Evolutionary conservation across 2,329 filamentous ascomycete genomes (phyloP).

Genomic region (Pyrenophora teres): DNA sequence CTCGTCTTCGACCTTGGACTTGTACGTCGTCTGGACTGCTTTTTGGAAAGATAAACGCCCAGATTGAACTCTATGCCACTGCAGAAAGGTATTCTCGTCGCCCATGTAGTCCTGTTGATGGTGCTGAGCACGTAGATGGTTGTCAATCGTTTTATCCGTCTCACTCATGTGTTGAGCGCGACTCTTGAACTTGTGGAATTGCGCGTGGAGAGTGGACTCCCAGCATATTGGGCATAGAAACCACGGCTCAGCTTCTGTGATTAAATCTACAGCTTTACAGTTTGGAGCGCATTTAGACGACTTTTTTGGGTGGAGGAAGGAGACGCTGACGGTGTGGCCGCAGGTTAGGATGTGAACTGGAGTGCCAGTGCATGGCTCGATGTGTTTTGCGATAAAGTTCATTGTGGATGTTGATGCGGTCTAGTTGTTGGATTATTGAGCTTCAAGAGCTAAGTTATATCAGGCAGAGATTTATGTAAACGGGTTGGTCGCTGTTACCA

Average conservation of each 20-base stretch:
- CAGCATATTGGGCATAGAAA: slow-evolving; percentile 6
- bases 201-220: neutral
- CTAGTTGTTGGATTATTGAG: neutral
- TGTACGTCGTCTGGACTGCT: neutral
- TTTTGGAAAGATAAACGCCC: neutral
- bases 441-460: neutral
- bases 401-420: neutral
- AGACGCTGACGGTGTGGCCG: neutral
- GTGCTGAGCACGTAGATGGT: neutral
- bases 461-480: too few relatives aligned
- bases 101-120: neutral
- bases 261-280: neutral
- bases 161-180: neutral
- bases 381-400: neutral
- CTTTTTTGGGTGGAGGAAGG: neutral
- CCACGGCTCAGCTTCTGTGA: neutral
- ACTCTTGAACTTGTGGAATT: neutral
- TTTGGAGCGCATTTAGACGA: slow-evolving; percentile 8
- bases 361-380: neutral
- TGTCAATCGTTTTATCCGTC: neutral
- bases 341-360: slow-evolving; percentile 3
- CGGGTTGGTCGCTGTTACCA: too few relatives aligned
- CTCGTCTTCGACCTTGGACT: neutral
- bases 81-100: neutral
- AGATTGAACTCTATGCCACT: neutral